These are phyloP conservation scores for Viola odorata DNA, from an alignment of 345 rosid genomes.

Conservation along the genomic window DNA sequence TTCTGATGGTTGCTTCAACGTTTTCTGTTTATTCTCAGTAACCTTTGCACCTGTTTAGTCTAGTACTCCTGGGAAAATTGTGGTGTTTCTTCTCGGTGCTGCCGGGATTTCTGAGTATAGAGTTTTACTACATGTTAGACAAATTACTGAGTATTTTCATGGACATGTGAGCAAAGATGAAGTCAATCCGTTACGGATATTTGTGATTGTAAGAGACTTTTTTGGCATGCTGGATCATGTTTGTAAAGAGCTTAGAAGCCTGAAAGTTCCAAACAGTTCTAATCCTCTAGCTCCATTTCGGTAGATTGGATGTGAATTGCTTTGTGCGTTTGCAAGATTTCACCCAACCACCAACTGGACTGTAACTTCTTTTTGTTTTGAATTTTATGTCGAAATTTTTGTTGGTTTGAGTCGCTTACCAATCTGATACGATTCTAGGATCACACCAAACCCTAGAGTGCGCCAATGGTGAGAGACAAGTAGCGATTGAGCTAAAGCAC, in stretches of 20 bases:
- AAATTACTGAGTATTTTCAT: conserved; percentile 87
- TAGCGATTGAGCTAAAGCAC: no score
- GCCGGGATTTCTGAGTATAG: no score
- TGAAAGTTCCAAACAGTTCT: conserved; percentile 51
- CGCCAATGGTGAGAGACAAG: no score
- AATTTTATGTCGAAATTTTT: not conserved
- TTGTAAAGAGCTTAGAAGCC: conserved; percentile 77
- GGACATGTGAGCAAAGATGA: conserved; percentile 87
- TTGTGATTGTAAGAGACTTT: conserved; percentile 96
- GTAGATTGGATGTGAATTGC: conserved; percentile 21
- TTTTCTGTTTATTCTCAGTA: no score
- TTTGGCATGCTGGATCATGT: conserved; percentile 91
- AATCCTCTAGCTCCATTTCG: conserved; percentile 83
- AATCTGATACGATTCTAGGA: no score
- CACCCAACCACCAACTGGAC: conserved; percentile 3
- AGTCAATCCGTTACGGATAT: conserved; percentile 73
- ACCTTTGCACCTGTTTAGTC: no score
- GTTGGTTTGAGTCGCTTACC: conserved; percentile 5
- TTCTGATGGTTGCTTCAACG: no score
- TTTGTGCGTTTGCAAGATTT: conserved; percentile 3
- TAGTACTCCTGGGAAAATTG: no score
- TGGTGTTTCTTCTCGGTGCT: no score
- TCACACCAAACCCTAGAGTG: no score
- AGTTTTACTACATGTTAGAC: conserved; percentile 63
- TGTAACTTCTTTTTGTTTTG: conserved; percentile 3